Evolutionary conservation across 176 grass and related monocot species (phyloP).

Genomic region (sorghum (Sorghum bicolor)): DNA sequence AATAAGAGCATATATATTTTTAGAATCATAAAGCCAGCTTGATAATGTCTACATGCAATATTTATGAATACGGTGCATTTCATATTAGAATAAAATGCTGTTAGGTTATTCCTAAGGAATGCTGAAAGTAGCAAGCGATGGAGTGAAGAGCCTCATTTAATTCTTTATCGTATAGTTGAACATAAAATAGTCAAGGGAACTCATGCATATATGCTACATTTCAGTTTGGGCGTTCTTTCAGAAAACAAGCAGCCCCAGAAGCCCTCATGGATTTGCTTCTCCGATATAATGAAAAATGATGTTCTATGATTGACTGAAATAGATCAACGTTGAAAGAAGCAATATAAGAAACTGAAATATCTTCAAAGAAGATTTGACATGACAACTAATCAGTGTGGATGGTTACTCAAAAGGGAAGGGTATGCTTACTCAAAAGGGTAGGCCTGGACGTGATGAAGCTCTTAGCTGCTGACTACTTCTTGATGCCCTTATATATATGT

Average conservation of each 20-base stretch:
- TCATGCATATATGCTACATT: neutral
- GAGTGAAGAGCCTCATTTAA: neutral
- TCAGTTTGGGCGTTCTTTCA: constrained; percentile 4
- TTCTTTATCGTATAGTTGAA: neutral
- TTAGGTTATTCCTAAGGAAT: neutral
- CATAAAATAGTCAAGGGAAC: neutral
- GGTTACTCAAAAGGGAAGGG: constrained; percentile 16
- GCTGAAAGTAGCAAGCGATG: neutral
- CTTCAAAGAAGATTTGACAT: constrained; percentile 16
- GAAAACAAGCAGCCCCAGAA: constrained; percentile 1
- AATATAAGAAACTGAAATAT: neutral
- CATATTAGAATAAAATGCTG: neutral
- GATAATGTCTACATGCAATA: neutral
- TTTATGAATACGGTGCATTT: constrained; percentile 5
- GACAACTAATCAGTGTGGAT: neutral
- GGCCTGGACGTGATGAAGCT: constrained; percentile 19
- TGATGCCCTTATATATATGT: constrained; percentile 33
- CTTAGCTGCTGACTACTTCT: neutral
- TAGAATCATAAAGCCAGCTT: neutral
- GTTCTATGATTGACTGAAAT: constrained; percentile 24
- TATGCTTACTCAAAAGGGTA: constrained; percentile 26
- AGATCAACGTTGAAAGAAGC: constrained; percentile 2
- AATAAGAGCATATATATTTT: neutral
- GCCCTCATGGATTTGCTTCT: neutral
- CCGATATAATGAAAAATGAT: neutral